Percentiles rank a stretch among this genome's conserved stretches.
These are phyloP conservation scores for Thalassiosira mediterranea DNA, from an alignment of 352 stramenopile genomes.

Conservation along the genomic window DNA sequence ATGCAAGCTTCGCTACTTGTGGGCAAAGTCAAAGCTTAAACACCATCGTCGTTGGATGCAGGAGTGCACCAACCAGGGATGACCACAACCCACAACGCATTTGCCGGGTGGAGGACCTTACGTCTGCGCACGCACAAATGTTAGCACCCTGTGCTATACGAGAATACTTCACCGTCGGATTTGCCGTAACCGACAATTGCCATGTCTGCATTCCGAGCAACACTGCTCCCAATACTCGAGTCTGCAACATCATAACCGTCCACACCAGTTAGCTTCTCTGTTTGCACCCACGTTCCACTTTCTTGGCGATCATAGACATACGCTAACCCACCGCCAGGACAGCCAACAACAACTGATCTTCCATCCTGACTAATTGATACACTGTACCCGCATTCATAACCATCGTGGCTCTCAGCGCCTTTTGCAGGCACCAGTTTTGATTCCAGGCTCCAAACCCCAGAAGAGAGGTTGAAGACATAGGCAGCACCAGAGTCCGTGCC, in stretches of 20 bases:
- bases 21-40: no score
- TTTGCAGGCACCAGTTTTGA: conserved; percentile 47
- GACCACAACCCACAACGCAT: no score
- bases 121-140: background rate
- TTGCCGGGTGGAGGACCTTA: no score
- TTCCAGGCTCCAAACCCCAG: conserved; percentile 45
- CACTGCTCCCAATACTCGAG: no score
- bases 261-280: conserved; percentile 10
- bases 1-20: no score
- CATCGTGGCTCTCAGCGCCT: conserved; percentile 21
- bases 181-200: conserved; percentile 11
- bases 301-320: conserved; percentile 27
- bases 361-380: conserved; percentile 43
- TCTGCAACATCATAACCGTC: no score
- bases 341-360: conserved; percentile 45
- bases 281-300: conserved; percentile 23
- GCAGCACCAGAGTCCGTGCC: conserved; percentile 28
- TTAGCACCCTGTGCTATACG: conserved; percentile 35
- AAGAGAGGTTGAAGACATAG: conserved; percentile 41
- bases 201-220: no score
- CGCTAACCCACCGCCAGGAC: conserved; percentile 20
- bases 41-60: no score
- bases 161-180: conserved; percentile 25
- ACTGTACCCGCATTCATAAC: conserved; percentile 42
- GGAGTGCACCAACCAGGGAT: no score